A percentile compares a stretch with the other conserved stretches of the same genome.
Evolutionary conservation across 371 early-diverging fungal genomes (phyloP).

Genomic region (Mucor plumbeus): DNA sequence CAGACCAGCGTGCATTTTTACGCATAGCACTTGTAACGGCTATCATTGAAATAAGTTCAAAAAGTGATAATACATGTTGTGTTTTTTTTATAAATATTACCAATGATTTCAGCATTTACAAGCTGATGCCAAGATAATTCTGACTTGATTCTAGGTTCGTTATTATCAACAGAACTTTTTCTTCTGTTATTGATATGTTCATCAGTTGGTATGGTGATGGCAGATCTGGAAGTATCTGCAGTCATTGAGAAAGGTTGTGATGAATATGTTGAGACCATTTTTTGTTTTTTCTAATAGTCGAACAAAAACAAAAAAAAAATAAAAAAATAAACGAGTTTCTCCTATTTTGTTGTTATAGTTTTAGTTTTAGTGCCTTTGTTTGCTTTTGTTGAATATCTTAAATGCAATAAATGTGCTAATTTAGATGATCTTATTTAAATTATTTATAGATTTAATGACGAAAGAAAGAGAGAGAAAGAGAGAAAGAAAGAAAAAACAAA

Average conservation of each 20-base stretch:
- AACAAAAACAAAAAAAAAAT: background rate
- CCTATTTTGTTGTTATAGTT: background rate
- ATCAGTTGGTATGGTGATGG: background rate
- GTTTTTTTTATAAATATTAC: conserved; percentile 22
- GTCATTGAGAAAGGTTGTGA: conserved; percentile 17
- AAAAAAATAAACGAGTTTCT: conserved; percentile 1
- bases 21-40: conserved; percentile 83
- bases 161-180: background rate
- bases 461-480: too few species aligned
- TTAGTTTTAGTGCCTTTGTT: too few species aligned
- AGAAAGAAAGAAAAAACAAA: background rate
- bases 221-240: conserved; percentile 12
- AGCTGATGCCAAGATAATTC: conserved; percentile 79
- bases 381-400: too few species aligned
- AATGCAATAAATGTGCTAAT: too few species aligned
- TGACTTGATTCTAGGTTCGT: conserved; percentile 37
- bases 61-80: background rate
- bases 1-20: conserved; percentile 87
- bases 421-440: too few species aligned
- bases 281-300: background rate
- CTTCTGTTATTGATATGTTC: background rate
- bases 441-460: too few species aligned
- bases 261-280: conserved; percentile 19
- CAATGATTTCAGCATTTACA: conserved; percentile 80
- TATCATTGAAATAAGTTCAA: background rate